These are phyloP conservation scores for Tetrahymena malaccensis DNA, from an alignment of 73 alveolate species.

Conservation along the genomic window DNA sequence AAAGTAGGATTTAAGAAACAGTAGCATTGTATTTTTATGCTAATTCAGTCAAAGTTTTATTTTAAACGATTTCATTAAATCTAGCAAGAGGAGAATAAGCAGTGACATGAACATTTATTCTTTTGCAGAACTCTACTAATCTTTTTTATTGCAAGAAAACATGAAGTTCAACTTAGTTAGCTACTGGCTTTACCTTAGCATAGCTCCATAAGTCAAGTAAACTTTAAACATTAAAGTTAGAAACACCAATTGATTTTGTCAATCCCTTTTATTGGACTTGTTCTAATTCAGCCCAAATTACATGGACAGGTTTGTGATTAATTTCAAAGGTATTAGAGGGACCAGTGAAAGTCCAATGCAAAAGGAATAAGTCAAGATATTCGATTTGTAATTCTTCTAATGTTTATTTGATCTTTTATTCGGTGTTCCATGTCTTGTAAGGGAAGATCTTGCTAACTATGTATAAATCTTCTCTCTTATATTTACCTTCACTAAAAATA, in stretches of 20 bases:
- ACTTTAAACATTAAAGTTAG: conserved; percentile 52
- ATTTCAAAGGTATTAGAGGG: conserved; percentile 15
- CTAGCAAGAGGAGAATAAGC: conserved; percentile 67
- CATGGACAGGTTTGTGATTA: conserved; percentile 39
- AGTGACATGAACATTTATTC: conserved; percentile 40
- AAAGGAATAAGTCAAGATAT: conserved; percentile 47
- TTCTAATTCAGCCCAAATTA: conserved; percentile 69
- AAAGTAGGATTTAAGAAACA: conserved; percentile 56
- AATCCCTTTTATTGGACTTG: conserved; percentile 44
- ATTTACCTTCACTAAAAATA: conserved; percentile 28
- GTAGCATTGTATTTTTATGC: conserved; percentile 58
- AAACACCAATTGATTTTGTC: conserved; percentile 67
- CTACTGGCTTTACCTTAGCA: conserved; percentile 60
- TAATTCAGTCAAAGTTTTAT: conserved; percentile 37
- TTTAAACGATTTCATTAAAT: conserved; percentile 16
- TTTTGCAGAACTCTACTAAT: conserved; percentile 28
- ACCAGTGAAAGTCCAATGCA: conserved; percentile 60
- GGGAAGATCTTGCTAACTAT: conserved; percentile 71
- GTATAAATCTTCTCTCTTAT: conserved; percentile 73
- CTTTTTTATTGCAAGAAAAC: conserved; percentile 44
- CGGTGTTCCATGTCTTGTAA: conserved; percentile 35
- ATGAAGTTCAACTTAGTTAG: conserved; percentile 71
- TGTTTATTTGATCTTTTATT: conserved; percentile 50
- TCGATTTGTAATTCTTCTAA: conserved; percentile 50
- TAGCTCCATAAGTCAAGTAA: conserved; percentile 51